Base-by-base conservation (phyloP, 139 green algal genomes). In the Chlamydomonas schloesseri region DNA sequence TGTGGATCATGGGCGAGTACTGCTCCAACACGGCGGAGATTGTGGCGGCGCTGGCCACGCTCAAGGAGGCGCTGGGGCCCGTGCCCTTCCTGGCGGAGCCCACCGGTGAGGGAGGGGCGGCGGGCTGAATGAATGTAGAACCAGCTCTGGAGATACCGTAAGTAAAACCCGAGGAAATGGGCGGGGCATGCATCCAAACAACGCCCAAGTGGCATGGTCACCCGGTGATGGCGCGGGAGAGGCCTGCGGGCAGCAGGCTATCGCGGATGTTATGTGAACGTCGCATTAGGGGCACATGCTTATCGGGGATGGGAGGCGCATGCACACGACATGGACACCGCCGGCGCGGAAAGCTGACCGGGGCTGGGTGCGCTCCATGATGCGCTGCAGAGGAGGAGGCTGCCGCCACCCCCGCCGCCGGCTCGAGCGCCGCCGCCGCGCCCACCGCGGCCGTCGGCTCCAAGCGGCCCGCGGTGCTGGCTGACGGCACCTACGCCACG, bases 1-100 rank as follows among this genome's bases (percentile, higher is more conserved):
- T 99, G 68, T 99, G 98, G 98, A 97, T 99, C 71, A 92, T 99
- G 31, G 94, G 80, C 80, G 98, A 99, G 93, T 99, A 98, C 92
- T 97, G 91, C 83, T 79, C 83, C 31, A 91, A 73, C 8, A 31
- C 70, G 18, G 73, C 92, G 34, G 94, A 99, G 86, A 91, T 99
- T 26, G 84, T 94, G 46, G 80, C 89, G 0, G 95, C 93, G 4
- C 73, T 99, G 72, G 95, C 94, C 50, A 93, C 92, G 57, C 92
- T 99, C 83, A 95, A 96, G 74, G 73, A 86, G 28, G 91, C 89
- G 21, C 73, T 99, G 69, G 97, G 97, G 8, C 91, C 94, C 14
- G 82, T 97, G 81, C 96, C 96, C 13, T 92, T 98, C 71, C 82
- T 93, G 72, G 31, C 74, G 20, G 46, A 77, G 11, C 20, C n/a